Conservation (phyloP, 805 yeast species). For the Spencermartinsiella europaea region DNA sequence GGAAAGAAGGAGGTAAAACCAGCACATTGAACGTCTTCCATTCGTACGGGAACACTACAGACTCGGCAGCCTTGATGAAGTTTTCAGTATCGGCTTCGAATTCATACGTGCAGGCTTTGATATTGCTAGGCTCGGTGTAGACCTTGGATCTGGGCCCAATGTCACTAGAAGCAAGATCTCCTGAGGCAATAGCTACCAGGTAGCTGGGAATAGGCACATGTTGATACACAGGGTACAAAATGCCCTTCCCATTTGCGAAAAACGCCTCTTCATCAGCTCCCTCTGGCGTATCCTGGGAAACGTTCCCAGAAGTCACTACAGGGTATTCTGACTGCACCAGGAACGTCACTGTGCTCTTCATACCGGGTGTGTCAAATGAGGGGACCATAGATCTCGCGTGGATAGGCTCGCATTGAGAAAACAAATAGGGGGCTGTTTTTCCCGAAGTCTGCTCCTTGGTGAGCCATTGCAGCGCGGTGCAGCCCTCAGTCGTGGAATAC, state of each 20-base stretch:
- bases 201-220: constrained; percentile 83
- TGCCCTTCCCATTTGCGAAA: constrained; percentile 1
- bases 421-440: constrained; percentile 61
- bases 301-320: constrained; percentile 69
- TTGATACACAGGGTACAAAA: constrained; percentile 54
- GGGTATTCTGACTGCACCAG: constrained; percentile 58
- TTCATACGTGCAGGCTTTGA: constrained; percentile 69
- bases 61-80: constrained; percentile 74
- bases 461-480: constrained; percentile 86
- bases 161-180: constrained; percentile 59
- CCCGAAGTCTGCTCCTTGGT: constrained; percentile 72
- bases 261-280: constrained; percentile 7
- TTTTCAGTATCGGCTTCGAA: constrained; percentile 71
- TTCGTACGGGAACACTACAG: constrained; percentile 69
- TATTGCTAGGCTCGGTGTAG: constrained; percentile 67
- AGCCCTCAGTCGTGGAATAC: constrained; percentile 66
- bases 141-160: constrained; percentile 87
- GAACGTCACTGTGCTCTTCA: constrained; percentile 61
- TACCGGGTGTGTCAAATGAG: constrained; percentile 84
- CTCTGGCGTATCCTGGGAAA: constrained; percentile 23
- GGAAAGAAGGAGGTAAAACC: constrained; percentile 70
- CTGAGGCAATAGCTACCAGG: constrained; percentile 78
- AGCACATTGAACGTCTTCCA: constrained; percentile 81
- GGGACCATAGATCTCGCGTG: constrained; percentile 87
- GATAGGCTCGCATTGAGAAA: constrained; percentile 88